These are phyloP conservation scores for Odontarrhena argentea DNA, from an alignment of 345 rosid genomes.

Conservation along the genomic window DNA sequence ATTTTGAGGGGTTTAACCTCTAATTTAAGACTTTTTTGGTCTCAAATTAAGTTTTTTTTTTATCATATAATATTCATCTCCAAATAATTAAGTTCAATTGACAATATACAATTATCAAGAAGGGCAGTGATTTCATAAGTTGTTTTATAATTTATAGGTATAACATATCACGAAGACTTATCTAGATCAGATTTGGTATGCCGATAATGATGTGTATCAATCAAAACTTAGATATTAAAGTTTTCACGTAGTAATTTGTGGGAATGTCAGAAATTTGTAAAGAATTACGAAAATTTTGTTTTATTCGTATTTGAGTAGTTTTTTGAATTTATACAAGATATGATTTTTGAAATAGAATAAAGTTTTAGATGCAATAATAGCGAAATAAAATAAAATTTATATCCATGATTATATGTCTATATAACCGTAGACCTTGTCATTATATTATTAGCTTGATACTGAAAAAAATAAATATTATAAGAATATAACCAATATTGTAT, in stretches of 20 bases:
- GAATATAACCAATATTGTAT: background rate
- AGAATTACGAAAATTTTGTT: too few species aligned
- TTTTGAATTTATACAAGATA: too few species aligned
- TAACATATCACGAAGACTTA: too few species aligned
- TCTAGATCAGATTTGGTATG: background rate
- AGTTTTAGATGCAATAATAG: too few species aligned
- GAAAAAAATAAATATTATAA: background rate
- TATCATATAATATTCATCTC: conserved; percentile 9
- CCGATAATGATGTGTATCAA: background rate
- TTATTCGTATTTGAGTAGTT: too few species aligned
- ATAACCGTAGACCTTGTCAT: too few species aligned
- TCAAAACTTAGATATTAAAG: conserved; percentile 5
- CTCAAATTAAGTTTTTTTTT: background rate
- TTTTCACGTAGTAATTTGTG: conserved; percentile 7
- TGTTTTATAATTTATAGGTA: background rate
- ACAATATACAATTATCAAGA: background rate
- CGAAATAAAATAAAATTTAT: too few species aligned
- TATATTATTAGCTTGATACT: too few species aligned
- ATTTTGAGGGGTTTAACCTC: conserved; percentile 15
- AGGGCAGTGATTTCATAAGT: conserved; percentile 27
- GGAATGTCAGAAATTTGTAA: background rate
- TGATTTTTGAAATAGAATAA: too few species aligned
- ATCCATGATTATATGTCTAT: too few species aligned
- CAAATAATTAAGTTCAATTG: background rate
- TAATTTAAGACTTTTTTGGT: conserved; percentile 13